Percentiles rank a stretch among this genome's conserved stretches.
Conservation (phyloP, 192 early-diverging fungal genomes). For the Coemansia biformis region DNA sequence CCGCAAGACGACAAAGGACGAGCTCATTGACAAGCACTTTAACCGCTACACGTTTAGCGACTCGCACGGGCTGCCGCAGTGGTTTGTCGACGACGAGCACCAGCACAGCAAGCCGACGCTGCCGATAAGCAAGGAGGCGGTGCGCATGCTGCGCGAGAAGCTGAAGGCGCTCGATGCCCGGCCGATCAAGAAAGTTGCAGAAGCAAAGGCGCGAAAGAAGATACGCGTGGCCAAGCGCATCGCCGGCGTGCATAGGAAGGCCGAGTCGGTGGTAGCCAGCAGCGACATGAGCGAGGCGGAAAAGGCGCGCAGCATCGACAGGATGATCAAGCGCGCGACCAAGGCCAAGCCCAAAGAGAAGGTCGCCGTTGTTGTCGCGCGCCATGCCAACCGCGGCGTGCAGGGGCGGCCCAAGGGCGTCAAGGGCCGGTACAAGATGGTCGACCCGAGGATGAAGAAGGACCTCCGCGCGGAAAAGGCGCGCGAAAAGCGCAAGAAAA, state of each 20-base stretch:
- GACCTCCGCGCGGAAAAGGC: constrained; percentile 79
- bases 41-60: constrained; percentile 87
- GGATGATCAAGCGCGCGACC: constrained; percentile 77
- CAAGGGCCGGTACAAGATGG: constrained; percentile 98
- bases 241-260: constrained; percentile 83
- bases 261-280: constrained; percentile 75
- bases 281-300: constrained; percentile 85
- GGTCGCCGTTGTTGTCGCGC: constrained; percentile 86
- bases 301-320: constrained; percentile 75
- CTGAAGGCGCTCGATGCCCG: constrained; percentile 89
- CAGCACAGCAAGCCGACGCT: constrained; percentile 82
- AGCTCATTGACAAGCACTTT: constrained; percentile 87
- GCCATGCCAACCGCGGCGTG: constrained; percentile 68
- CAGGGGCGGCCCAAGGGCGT: constrained; percentile 94
- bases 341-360: constrained; percentile 74
- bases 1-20: constrained; percentile 67
- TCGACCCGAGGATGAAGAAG: constrained; percentile 95
- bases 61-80: constrained; percentile 75
- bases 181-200: constrained; percentile 98
- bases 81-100: constrained; percentile 91
- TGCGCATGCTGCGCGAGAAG: constrained; percentile 73
- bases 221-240: constrained; percentile 68
- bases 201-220: constrained; percentile 97
- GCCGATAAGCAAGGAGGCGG: constrained; percentile 97
- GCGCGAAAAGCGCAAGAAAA: constrained; percentile 34